These are phyloP conservation scores for Penicillium brevicompactum DNA, from an alignment of 2,329 filamentous ascomycete species.

Conservation along the genomic window DNA sequence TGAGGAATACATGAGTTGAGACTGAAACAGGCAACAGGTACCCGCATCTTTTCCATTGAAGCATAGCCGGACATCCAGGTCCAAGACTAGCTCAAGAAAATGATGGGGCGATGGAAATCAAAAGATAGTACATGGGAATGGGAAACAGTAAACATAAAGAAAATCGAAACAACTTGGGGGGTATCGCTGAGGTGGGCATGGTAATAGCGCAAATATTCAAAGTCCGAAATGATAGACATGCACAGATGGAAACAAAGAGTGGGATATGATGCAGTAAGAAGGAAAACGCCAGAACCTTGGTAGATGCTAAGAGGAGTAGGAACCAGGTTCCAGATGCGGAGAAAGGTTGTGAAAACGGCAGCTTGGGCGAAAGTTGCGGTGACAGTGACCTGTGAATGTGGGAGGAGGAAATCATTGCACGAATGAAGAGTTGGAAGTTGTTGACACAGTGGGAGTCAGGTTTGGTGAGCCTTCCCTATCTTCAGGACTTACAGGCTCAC, in stretches of 20 bases:
- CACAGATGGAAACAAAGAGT: constrained; percentile 19
- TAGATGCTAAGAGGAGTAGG: constrained; percentile 5
- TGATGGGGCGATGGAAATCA: neutral
- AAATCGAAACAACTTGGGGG: constrained; percentile 15
- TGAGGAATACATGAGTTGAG: neutral
- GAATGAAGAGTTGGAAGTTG: constrained; percentile 39
- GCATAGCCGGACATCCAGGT: neutral
- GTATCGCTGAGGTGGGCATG: constrained; percentile 27
- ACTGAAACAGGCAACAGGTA: neutral
- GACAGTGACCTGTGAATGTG: constrained; percentile 1
- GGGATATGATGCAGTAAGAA: constrained; percentile 17
- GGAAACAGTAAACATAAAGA: constrained; percentile 9
- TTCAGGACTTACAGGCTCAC: constrained; percentile 32
- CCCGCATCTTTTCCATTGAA: neutral
- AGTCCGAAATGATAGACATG: constrained; percentile 9
- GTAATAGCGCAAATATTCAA: constrained; percentile 19
- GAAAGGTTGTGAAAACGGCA: neutral
- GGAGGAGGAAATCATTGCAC: constrained; percentile 15
- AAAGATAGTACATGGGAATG: constrained; percentile 5
- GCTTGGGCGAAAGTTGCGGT: neutral
- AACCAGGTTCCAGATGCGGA: neutral
- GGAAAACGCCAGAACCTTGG: constrained; percentile 10
- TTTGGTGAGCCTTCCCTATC: constrained; percentile 38
- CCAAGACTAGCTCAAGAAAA: neutral
- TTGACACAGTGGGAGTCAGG: constrained; percentile 39